Evolutionary conservation across 164 flowering plant species (phyloP), one percentile per base, ranked within the genome.

Genomic region (Protea cynaroides): DNA sequence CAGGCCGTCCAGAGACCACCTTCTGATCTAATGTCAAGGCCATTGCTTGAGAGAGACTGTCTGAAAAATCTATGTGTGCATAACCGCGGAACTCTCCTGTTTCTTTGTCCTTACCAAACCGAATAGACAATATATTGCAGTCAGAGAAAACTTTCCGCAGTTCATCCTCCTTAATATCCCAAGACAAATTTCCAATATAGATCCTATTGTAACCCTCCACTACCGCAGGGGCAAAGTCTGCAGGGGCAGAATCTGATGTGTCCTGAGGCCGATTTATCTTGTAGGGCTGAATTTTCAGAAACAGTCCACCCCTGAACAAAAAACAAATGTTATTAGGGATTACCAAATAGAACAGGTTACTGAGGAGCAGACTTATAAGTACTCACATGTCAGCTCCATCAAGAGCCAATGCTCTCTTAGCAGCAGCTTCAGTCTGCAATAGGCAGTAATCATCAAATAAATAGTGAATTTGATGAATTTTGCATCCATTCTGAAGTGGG

Each of bases 321-420:
- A 14, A 58, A 19, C 49, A 76, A 25, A 49, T 36, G 2, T 29
- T 51, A 19, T 3, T n/a, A n/a, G 59, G 21, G 49, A 8, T 3
- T 19, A 24, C 24, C 24, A 62, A 59, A 19, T 7, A 36, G 49
- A 65, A 37, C 0, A 22, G 47, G 2, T 19, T 29, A 3, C 37
- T 17, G 23, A 50, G 18, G 37, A 43, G 24, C n/a, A 7, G 56
- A 12, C 6, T 50, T n/a, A 19, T 46, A 34, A 4, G 23, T 40
- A 83, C 97, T 86, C 68, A 91, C 98, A 94, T 94, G 68, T 91
- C 98, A 60, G 96, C 78, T 63, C 92, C 97, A 66, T 94, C 93
- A 25, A 89, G 79, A 43, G 84, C 95, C 71, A 94, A 71, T 51
- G 96, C 97, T 75, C 90, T 83, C 69, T 86, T 89, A 2, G 95